A percentile compares a stretch with the other conserved stretches of the same genome.
Evolutionary conservation across 352 stramenopile species (phyloP).

Genomic region (Discostella stelligera): DNA sequence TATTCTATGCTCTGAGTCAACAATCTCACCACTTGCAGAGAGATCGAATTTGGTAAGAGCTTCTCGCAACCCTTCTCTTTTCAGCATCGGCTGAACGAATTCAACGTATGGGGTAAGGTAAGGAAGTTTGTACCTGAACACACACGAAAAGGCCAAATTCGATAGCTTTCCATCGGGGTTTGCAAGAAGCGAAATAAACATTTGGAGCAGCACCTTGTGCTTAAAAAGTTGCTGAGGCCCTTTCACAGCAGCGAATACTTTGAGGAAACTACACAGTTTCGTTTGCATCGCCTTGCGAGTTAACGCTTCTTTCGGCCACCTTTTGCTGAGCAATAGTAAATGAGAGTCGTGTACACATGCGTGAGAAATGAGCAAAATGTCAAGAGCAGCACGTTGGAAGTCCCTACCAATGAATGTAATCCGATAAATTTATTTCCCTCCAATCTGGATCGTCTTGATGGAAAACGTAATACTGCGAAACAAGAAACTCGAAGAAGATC

Average conservation of each 20-base stretch:
- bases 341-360: background rate
- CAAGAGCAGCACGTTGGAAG: background rate
- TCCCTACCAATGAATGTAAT: slow-evolving; percentile 40
- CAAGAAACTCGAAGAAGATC: slow-evolving; percentile 80
- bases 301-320: slow-evolving; percentile 51
- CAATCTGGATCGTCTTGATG: slow-evolving; percentile 74
- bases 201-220: slow-evolving; percentile 63
- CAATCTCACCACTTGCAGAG: slow-evolving; percentile 49
- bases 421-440: slow-evolving; percentile 62
- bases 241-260: slow-evolving; percentile 76
- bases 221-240: slow-evolving; percentile 79
- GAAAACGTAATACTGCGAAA: slow-evolving; percentile 76
- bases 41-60: slow-evolving; percentile 75
- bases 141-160: slow-evolving; percentile 66
- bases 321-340: background rate
- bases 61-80: slow-evolving; percentile 72
- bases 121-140: slow-evolving; percentile 76
- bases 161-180: slow-evolving; percentile 68
- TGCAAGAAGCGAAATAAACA: slow-evolving; percentile 71
- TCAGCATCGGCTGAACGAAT: slow-evolving; percentile 63
- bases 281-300: slow-evolving; percentile 60
- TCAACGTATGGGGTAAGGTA: slow-evolving; percentile 70
- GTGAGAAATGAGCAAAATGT: slow-evolving; percentile 4
- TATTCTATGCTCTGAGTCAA: slow-evolving; percentile 63
- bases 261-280: slow-evolving; percentile 71